These are phyloP conservation scores for Salvia rosmarinus DNA, from an alignment of 257 asterid genomes.

Conservation along the genomic window DNA sequence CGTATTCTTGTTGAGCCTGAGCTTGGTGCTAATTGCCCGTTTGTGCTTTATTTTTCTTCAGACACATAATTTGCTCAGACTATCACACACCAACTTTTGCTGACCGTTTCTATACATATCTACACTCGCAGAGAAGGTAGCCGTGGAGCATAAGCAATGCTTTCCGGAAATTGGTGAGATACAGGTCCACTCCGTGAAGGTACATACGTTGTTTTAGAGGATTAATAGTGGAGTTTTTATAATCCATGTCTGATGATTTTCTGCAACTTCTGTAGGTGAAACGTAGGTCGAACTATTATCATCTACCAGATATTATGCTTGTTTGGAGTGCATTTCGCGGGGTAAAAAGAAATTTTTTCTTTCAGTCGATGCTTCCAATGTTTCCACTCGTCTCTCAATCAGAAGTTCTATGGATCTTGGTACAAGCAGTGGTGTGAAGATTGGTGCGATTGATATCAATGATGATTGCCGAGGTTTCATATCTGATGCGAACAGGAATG, in stretches of 20 bases:
- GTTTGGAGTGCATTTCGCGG: conserved; percentile 54
- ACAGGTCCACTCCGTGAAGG: conserved; percentile 59
- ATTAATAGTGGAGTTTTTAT: not conserved
- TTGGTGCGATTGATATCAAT: conserved; percentile 25
- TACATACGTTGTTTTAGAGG: conserved; percentile 33
- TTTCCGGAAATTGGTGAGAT: conserved; percentile 60
- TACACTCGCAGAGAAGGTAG: conserved; percentile 55
- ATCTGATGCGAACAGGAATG: conserved; percentile 30
- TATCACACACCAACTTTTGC: not conserved
- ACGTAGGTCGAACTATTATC: conserved; percentile 53
- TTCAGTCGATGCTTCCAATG: conserved; percentile 48
- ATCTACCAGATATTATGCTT: conserved; percentile 62
- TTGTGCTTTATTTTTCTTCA: not conserved
- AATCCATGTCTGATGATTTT: conserved; percentile 7
- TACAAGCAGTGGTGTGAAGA: conserved; percentile 26
- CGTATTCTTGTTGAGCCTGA: not conserved
- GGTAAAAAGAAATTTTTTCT: conserved; percentile 45
- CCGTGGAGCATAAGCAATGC: conserved; percentile 49
- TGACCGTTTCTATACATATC: not conserved
- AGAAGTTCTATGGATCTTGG: conserved; percentile 29
- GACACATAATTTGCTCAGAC: not conserved
- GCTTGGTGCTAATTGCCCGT: not conserved
- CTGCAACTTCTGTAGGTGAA: conserved; percentile 48
- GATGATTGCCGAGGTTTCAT: conserved; percentile 28
- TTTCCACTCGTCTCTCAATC: conserved; percentile 1